phyloP scores from a whole-genome alignment of 352 stramenopile species.

The Thalassiosira gravida region DNA sequence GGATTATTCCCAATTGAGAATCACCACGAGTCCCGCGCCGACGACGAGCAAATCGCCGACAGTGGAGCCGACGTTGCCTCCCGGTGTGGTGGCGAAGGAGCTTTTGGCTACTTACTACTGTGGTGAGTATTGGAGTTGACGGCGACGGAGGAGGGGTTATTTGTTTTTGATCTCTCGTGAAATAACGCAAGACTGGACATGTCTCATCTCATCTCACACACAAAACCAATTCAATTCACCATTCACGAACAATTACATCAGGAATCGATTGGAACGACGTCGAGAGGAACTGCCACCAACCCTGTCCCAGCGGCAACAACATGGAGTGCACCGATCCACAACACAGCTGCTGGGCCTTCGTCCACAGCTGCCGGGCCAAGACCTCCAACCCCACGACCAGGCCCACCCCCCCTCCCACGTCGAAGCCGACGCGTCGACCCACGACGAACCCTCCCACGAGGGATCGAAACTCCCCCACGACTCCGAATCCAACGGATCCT shows the following conservation, averaged over 20 bases:
- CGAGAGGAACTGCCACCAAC: slow-evolving; percentile 70
- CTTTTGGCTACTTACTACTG: slow-evolving; percentile 62
- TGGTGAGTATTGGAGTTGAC: slow-evolving; percentile 33
- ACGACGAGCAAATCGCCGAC: slow-evolving; percentile 39
- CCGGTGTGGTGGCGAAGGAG: slow-evolving; percentile 46
- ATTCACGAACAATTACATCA: too few relatives aligned
- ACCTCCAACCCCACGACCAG: slow-evolving; percentile 17
- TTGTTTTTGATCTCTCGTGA: neutral
- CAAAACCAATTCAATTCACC: neutral
- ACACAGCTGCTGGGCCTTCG: slow-evolving; percentile 68
- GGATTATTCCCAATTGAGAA: slow-evolving; percentile 33
- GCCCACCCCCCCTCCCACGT: neutral
- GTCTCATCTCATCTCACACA: neutral
- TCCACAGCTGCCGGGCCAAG: slow-evolving; percentile 37
- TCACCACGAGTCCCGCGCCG: slow-evolving; percentile 46
- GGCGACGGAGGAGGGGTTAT: neutral
- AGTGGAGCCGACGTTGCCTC: slow-evolving; percentile 46
- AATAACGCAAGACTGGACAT: neutral
- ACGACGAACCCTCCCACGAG: slow-evolving; percentile 32
- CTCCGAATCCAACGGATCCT: slow-evolving; percentile 34
- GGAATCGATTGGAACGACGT: slow-evolving; percentile 85
- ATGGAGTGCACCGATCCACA: slow-evolving; percentile 65
- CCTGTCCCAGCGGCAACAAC: slow-evolving; percentile 72
- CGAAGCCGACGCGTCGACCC: slow-evolving; percentile 18
- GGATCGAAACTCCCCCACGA: slow-evolving; percentile 45